Conservation (phyloP, 2,329 filamentous ascomycete species). For the Colletotrichum incanum region DNA sequence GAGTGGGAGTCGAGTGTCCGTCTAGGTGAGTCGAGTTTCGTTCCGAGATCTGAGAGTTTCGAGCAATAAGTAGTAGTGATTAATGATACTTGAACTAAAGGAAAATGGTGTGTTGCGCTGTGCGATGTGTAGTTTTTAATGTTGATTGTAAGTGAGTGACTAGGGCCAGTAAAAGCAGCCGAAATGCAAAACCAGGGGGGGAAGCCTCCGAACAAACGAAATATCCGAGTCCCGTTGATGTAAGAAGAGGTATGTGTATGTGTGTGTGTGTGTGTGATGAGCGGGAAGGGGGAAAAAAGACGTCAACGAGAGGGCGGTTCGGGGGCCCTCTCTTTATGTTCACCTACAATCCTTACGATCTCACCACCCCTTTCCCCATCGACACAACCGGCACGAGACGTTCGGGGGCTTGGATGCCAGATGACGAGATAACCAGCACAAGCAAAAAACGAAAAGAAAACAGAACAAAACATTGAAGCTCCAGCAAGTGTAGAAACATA, state of each 20-base stretch:
- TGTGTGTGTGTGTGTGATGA: conserved; percentile 10
- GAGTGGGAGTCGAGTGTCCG: too few species aligned
- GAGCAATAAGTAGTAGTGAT: conserved; percentile 43
- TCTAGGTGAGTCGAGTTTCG: conserved; percentile 28
- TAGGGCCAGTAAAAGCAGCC: conserved; percentile 21
- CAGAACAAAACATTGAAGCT: background rate
- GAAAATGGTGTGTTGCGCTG: conserved; percentile 32
- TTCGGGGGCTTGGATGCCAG: conserved; percentile 8
- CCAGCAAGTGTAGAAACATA: background rate
- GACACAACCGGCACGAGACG: background rate
- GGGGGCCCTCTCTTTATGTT: conserved; percentile 28
- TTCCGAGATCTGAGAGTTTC: background rate
- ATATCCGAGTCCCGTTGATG: conserved; percentile 9
- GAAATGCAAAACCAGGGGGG: conserved; percentile 1
- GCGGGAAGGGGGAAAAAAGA: background rate
- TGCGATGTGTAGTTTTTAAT: conserved; percentile 5
- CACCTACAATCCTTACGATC: background rate
- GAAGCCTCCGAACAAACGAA: conserved; percentile 30
- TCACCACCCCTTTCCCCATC: background rate
- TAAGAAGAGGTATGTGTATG: conserved; percentile 1
- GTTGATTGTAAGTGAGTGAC: conserved; percentile 30
- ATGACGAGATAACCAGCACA: background rate
- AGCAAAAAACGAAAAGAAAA: too few species aligned
- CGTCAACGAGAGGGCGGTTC: background rate
- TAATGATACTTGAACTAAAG: conserved; percentile 6